phyloP scores from a whole-genome alignment of 306 rosid species.

The Ormosia emarginata region DNA sequence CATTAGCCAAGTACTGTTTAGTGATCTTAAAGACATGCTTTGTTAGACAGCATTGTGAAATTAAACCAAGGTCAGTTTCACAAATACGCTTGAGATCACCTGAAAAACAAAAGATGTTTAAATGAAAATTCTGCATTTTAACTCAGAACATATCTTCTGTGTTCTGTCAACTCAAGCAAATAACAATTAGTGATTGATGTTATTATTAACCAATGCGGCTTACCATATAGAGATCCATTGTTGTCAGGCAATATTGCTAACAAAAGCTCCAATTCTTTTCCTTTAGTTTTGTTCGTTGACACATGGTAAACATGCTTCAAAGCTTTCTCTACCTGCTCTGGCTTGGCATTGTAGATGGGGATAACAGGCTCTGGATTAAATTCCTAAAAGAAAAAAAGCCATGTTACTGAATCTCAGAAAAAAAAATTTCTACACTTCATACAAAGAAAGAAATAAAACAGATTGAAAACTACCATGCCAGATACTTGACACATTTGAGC shows the following conservation, averaged over 20 bases:
- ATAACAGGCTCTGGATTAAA: slow-evolving; percentile 78
- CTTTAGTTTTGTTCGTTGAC: slow-evolving; percentile 74
- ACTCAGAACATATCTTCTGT: background rate
- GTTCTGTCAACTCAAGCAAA: background rate
- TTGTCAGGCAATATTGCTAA: slow-evolving; percentile 89
- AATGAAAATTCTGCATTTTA: background rate
- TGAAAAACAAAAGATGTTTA: slow-evolving; percentile 31
- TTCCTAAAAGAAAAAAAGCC: slow-evolving; percentile 46
- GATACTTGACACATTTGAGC: slow-evolving; percentile 96
- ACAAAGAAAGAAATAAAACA: background rate
- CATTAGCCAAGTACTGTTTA: slow-evolving; percentile 90
- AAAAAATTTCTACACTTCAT: background rate
- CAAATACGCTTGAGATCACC: slow-evolving; percentile 94
- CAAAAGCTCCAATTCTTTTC: slow-evolving; percentile 81
- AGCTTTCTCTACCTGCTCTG: slow-evolving; percentile 89
- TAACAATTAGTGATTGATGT: background rate
- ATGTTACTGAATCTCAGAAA: background rate
- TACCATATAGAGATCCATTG: slow-evolving; percentile 87
- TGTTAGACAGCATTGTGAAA: slow-evolving; percentile 91
- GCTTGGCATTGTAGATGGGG: slow-evolving; percentile 82
- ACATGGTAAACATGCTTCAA: slow-evolving; percentile 84
- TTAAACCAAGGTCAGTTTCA: slow-evolving; percentile 89
- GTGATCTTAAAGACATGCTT: slow-evolving; percentile 86
- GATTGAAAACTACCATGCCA: slow-evolving; percentile 65
- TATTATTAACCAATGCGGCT: background rate